Evolutionary conservation across 257 asterid genomes (phyloP).

Genomic region (Ophiorrhiza pumila): DNA sequence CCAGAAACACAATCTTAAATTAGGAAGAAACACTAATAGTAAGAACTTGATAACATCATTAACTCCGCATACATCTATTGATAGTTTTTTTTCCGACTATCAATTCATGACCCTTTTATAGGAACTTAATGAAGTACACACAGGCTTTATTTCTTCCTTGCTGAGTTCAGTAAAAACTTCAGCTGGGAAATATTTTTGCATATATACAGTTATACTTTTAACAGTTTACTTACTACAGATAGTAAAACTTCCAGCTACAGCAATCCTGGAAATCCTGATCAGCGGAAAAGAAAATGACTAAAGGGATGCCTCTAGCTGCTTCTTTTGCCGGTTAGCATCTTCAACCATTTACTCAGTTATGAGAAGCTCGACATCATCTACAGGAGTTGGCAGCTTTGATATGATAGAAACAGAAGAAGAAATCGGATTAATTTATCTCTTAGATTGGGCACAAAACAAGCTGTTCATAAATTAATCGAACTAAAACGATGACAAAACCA

Average conservation of each 20-base stretch:
- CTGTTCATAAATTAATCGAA: background rate
- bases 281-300: constrained; percentile 2
- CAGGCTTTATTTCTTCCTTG: background rate
- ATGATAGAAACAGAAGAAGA: constrained; percentile 6
- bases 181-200: background rate
- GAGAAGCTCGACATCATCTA: constrained; percentile 49
- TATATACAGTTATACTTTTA: background rate
- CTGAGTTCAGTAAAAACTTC: background rate
- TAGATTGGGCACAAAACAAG: background rate
- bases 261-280: constrained; percentile 5
- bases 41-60: background rate
- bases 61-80: background rate
- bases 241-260: background rate
- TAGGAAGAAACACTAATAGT: background rate
- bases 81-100: background rate
- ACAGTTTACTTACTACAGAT: background rate
- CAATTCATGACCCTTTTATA: background rate
- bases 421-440: background rate
- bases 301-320: constrained; percentile 1
- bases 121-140: background rate
- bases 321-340: background rate
- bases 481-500: background rate
- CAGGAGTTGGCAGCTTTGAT: constrained; percentile 40
- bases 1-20: background rate
- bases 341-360: constrained; percentile 40